phyloP scores from a whole-genome alignment of 768 basidiomycete species.

The Hygrophorus russula region DNA sequence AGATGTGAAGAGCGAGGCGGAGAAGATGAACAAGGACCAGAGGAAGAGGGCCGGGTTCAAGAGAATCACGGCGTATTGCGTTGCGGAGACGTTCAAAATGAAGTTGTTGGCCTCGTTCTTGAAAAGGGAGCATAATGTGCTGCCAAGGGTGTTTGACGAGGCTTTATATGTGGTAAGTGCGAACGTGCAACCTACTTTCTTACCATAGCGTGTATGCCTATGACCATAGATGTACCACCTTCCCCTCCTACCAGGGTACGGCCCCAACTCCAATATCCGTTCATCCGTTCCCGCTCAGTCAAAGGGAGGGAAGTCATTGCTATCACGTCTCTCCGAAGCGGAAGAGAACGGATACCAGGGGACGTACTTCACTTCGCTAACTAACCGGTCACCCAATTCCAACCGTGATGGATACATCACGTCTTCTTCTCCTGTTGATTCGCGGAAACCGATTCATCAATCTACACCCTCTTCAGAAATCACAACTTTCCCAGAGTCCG shows the following conservation, averaged over 20 bases:
- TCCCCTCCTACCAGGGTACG: constrained; percentile 86
- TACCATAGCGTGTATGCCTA: constrained; percentile 5
- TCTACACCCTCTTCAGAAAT: constrained; percentile 8
- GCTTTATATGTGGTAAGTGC: constrained; percentile 79
- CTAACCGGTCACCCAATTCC: constrained; percentile 20
- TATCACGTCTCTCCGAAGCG: constrained; percentile 68
- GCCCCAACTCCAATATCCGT: constrained; percentile 74
- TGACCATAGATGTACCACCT: constrained; percentile 72
- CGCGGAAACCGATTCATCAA: constrained; percentile 14
- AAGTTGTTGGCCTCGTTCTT: constrained; percentile 76
- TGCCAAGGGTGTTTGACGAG: constrained; percentile 82
- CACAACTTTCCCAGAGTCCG: constrained; percentile 7
- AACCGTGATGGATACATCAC: constrained; percentile 57
- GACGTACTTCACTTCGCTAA: constrained; percentile 53
- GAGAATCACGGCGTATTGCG: constrained; percentile 81
- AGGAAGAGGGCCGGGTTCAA: constrained; percentile 44
- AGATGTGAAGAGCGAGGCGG: constrained; percentile 77
- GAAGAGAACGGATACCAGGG: constrained; percentile 89
- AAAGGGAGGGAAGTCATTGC: constrained; percentile 43
- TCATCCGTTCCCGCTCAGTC: constrained; percentile 57
- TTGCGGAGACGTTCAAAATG: constrained; percentile 78
- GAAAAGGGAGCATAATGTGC: constrained; percentile 89
- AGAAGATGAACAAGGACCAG: constrained; percentile 83
- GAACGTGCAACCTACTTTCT: not conserved
- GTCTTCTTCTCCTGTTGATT: constrained; percentile 29